Percentiles rank a stretch among this genome's conserved stretches.
Conservation (phyloP, 345 rosid species). For the Ricinus communis region DNA sequence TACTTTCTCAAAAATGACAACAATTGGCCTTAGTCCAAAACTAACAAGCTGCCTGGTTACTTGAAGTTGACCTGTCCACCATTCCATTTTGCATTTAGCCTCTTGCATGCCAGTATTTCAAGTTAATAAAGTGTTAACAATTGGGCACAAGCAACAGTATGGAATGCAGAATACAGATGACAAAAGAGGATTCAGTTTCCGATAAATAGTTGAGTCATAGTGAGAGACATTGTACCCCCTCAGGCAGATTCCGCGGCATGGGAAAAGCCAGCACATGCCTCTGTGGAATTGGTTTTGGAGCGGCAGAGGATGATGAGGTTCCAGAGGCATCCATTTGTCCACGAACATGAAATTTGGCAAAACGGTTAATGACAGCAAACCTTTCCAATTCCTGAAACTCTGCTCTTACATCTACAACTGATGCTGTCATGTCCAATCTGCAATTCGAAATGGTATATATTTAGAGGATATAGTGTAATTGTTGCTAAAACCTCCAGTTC, state of each 20-base stretch:
- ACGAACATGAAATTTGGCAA: slow-evolving; percentile 85
- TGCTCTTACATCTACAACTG: slow-evolving; percentile 60
- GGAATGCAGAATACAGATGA: slow-evolving; percentile 26
- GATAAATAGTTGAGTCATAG: slow-evolving; percentile 47
- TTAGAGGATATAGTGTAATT: neutral
- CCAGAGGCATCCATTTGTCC: slow-evolving; percentile 47
- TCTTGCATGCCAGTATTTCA: slow-evolving; percentile 20
- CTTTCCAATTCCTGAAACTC: slow-evolving; percentile 81
- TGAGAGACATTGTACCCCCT: slow-evolving; percentile 83
- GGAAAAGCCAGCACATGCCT: slow-evolving; percentile 78
- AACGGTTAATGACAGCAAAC: slow-evolving; percentile 78
- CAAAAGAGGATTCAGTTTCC: slow-evolving; percentile 23
- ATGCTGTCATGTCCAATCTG: slow-evolving; percentile 72
- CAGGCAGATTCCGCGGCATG: slow-evolving; percentile 82
- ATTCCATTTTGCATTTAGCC: slow-evolving; percentile 24
- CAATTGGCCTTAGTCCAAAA: slow-evolving; percentile 18
- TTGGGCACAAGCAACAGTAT: neutral
- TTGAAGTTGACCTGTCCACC: slow-evolving; percentile 21
- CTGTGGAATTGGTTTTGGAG: slow-evolving; percentile 53
- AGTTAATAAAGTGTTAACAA: slow-evolving; percentile 16
- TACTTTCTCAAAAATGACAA: slow-evolving; percentile 42
- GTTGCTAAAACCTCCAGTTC: neutral
- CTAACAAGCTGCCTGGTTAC: slow-evolving; percentile 22
- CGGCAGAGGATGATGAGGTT: slow-evolving; percentile 38
- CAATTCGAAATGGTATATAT: slow-evolving; percentile 17